These are phyloP conservation scores for Fraxinus cuspidata DNA, from an alignment of 257 asterid genomes.

Conservation along the genomic window DNA sequence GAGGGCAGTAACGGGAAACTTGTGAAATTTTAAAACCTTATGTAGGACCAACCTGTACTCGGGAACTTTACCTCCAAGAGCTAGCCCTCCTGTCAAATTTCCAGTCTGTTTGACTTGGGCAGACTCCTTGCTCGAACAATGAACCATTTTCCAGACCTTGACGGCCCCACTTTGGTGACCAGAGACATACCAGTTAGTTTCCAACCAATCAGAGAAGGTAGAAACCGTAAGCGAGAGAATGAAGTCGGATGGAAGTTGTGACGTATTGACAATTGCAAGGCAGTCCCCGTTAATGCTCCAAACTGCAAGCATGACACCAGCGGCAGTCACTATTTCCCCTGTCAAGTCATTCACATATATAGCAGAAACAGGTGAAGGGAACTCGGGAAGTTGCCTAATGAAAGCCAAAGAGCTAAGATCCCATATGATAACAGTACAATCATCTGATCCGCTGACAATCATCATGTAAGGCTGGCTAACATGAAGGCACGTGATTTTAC, in stretches of 20 bases:
- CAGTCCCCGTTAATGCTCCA: conserved; percentile 98
- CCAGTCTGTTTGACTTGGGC: conserved; percentile 46
- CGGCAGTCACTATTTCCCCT: conserved; percentile 89
- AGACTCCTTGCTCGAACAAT: conserved; percentile 63
- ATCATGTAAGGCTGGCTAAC: conserved; percentile 98
- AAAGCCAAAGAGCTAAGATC: conserved; percentile 91
- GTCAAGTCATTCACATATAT: conserved; percentile 79
- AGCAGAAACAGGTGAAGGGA: conserved; percentile 89
- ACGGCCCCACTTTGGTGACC: conserved; percentile 99
- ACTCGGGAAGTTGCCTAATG: conserved; percentile 86
- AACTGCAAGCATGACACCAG: conserved; percentile 88
- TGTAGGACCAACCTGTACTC: conserved; percentile 83
- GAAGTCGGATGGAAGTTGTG: conserved; percentile 95
- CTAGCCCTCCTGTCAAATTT: conserved; percentile 59
- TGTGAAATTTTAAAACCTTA: conserved; percentile 82
- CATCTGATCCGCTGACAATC: conserved; percentile 96
- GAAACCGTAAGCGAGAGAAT: conserved; percentile 76
- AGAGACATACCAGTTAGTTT: conserved; percentile 81
- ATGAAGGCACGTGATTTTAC: conserved; percentile 79
- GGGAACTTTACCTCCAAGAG: conserved; percentile 61
- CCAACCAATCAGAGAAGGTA: conserved; percentile 79
- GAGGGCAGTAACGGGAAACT: conserved; percentile 78
- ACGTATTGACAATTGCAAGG: conserved; percentile 89
- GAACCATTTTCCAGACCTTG: conserved; percentile 95
- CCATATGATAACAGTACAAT: conserved; percentile 86